Evolutionary conservation across 176 grass and related monocot genomes (phyloP), one percentile per base, ranked within the genome.

Genomic region (Puccinellia tenuiflora): DNA sequence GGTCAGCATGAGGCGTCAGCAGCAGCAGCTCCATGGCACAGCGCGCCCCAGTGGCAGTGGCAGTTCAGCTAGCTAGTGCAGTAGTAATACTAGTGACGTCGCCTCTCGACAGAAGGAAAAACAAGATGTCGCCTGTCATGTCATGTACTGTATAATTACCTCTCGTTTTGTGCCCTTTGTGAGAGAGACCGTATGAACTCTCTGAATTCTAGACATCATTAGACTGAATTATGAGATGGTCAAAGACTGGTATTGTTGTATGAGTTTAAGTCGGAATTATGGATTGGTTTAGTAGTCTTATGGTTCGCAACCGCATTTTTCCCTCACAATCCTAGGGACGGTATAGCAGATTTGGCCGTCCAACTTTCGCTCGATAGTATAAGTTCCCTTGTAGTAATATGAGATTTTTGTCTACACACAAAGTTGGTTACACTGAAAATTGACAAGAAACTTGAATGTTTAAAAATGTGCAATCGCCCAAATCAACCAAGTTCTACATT

Each of bases 71-170:
- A 31, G 40, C 29, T 52, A 40, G 13, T 22, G 33, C 33, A 25
- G 20, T 40, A 47, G 14, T 47, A 47, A 56, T 40, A 47, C 39
- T 24, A 29, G 74, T 42, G 68, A 20, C 54, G 70, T 77, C 9
- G 64, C 40, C 68, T 46, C 24, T 5, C 15, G 1, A 18, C 25
- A 79, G 12, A 39, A 20, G 20, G 55, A 29, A 9, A 43, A 83
- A 50, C 29, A 28, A 9, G 40, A 59, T 31, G 25, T 47, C 43
- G 45, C 55, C 24, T 74, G 12, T 30, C 69, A 30, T 74, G 68
- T 55, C 26, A 16, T 81, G 77, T 80, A 20, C 25, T 70, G 37
- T 78, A 85, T 45, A 52, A 46, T 30, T 69, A 43, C 25, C 77
- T 79, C 22, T 78, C 42, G 60, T 67, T 31, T 52, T 61, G 10